These are phyloP conservation scores for Salix caprea DNA, from an alignment of 345 rosid genomes.

Conservation along the genomic window DNA sequence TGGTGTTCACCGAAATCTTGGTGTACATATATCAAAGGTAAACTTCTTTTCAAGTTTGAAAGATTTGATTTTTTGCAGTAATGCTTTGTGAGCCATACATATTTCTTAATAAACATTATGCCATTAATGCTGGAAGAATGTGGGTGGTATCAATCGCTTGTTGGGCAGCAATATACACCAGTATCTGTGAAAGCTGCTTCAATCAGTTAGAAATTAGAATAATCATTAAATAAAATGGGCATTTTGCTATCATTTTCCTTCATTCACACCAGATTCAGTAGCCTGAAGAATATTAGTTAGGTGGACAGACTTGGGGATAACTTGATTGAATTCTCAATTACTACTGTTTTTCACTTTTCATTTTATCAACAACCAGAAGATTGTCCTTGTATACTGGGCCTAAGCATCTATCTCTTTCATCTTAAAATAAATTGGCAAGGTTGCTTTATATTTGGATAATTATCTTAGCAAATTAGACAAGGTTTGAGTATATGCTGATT, in stretches of 20 bases:
- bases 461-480: not conserved
- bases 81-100: not conserved
- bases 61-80: not conserved
- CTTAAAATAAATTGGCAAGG: not conserved
- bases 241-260: not conserved
- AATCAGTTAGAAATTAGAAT: not conserved
- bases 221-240: not conserved
- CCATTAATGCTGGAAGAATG: not conserved
- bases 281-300: not conserved
- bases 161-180: not conserved
- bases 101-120: not conserved
- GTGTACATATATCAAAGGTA: constrained; percentile 97
- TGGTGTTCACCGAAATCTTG: constrained; percentile 99
- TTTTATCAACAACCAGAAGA: not conserved
- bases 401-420: not conserved
- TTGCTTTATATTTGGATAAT: not conserved
- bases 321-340: not conserved
- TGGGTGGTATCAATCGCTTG: not conserved
- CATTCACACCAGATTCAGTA: not conserved
- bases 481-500: not conserved
- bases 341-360: not conserved
- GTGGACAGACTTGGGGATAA: not conserved
- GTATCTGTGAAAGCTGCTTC: not conserved
- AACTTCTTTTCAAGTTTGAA: constrained; percentile 7
- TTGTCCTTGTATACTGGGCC: not conserved